Conservation (phyloP, 768 basidiomycete genomes). For the Trametes coccinea region DNA sequence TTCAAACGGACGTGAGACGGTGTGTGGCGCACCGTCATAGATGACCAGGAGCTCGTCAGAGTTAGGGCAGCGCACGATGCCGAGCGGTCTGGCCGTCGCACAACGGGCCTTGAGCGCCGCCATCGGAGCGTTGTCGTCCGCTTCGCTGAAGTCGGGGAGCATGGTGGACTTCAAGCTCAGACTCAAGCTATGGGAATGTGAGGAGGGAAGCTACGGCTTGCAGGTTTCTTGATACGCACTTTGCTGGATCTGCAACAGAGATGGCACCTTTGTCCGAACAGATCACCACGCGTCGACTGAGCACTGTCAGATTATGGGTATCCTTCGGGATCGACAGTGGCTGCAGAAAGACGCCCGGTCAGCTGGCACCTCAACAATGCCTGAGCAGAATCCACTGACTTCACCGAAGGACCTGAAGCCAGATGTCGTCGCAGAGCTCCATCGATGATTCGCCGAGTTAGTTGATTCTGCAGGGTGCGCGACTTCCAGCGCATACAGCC, state of each 20-base stretch:
- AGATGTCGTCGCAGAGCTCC: constrained; percentile 27
- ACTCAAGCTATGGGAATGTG: constrained; percentile 42
- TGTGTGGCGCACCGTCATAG: constrained; percentile 60
- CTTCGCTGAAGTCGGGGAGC: constrained; percentile 59
- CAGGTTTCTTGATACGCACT: constrained; percentile 44
- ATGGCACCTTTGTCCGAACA: constrained; percentile 60
- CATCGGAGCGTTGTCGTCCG: constrained; percentile 42
- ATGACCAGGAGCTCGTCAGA: constrained; percentile 64
- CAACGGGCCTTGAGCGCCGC: constrained; percentile 58
- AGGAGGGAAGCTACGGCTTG: neutral
- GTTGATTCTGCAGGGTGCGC: constrained; percentile 34
- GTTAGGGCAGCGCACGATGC: constrained; percentile 55
- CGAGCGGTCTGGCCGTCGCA: constrained; percentile 61
- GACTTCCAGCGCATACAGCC: constrained; percentile 62
- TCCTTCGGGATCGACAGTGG: constrained; percentile 72
- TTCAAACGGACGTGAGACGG: neutral
- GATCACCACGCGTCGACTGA: constrained; percentile 65
- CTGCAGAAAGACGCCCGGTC: constrained; percentile 37
- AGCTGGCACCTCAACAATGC: neutral
- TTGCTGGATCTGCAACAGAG: constrained; percentile 63
- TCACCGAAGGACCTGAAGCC: constrained; percentile 68
- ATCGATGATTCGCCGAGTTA: constrained; percentile 41
- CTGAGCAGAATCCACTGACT: constrained; percentile 40
- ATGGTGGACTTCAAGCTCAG: constrained; percentile 37
- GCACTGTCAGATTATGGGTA: constrained; percentile 56